Evolutionary conservation across 257 asterid genomes (phyloP).

Genomic region (Lycium barbarum): DNA sequence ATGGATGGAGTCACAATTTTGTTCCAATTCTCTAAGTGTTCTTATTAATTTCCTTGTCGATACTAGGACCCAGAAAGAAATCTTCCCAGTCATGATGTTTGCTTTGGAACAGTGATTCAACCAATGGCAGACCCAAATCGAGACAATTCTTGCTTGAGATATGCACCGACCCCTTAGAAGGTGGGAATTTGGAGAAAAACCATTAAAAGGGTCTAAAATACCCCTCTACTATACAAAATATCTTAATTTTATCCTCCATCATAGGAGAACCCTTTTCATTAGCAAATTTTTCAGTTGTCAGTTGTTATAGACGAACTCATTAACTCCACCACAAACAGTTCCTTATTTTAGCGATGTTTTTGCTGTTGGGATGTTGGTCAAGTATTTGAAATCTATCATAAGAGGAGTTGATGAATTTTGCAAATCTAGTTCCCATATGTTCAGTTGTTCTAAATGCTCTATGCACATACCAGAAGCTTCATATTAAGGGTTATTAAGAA

Average conservation of each 20-base stretch:
- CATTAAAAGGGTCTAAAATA: background rate
- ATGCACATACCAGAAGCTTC: conserved; percentile 1
- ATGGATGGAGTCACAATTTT: background rate
- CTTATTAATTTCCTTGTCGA: background rate
- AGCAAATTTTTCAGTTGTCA: conserved; percentile 16
- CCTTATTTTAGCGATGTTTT: background rate
- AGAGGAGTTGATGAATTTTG: background rate
- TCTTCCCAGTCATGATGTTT: background rate
- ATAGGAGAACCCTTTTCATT: background rate
- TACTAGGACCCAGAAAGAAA: background rate
- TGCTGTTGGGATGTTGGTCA: background rate
- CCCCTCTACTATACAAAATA: background rate
- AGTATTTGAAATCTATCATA: background rate
- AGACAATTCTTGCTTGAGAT: conserved; percentile 13
- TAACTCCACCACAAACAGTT: conserved; percentile 11
- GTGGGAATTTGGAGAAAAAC: conserved; percentile 7
- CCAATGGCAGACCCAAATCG: background rate
- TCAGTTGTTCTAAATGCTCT: background rate
- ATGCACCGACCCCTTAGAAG: background rate
- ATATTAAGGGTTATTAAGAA: conserved; percentile 17
- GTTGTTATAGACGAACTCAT: background rate
- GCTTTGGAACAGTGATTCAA: background rate
- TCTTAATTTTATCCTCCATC: background rate
- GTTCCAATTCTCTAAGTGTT: background rate
- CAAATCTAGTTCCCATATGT: background rate